Evolutionary conservation across 768 basidiomycete genomes (phyloP), one percentile per base, ranked within the genome.

Genomic region (Phanerochaete carnosa): DNA sequence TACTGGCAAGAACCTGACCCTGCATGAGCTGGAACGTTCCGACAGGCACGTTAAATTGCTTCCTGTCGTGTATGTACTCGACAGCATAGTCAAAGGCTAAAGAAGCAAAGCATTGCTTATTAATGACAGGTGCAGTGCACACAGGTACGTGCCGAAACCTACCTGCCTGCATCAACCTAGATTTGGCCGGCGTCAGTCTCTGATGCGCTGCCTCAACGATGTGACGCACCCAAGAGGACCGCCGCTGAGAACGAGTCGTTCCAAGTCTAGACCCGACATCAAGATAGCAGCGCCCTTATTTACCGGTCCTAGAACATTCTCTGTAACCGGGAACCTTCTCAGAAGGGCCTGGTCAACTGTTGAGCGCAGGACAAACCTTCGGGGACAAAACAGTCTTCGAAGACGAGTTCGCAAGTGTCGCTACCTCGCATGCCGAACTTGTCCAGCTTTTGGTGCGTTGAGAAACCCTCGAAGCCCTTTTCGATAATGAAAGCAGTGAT

Each of bases 381-480:
- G 1, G 95, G 94, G 3, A 98, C 90, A 66, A 89, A 83, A 65
- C 94, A 95, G 65, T 93, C 82, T 65, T 96, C 92, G 61, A 98
- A 97, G 22, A 95, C 86, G 25, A 97, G 76, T 70, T 98, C 95
- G 64, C 93, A 94, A 2, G 95, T 98, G 66, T 97, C 94, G 61
- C 91, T 93, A 39, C 95, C 95, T 66, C 95, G 79, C 95, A 98
- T 98, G 1, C 95, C 95, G 69, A 97, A 87, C 72, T 98, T 98
- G 73, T 98, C 95, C 23, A 98, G 79, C 67, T 95, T 94, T 61
- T 89, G 92, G 65, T 90, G 89, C 0, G 92, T 90, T 6, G 92
- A 93, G 73, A 95, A 95, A 0, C 94, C 95, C 45, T 81, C 73
- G 71, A 90, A 94, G 7, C 76, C 86, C 47, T 83, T 88, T 75